Percentiles rank a stretch among this genome's conserved stretches.
Evolutionary conservation across 495 filamentous ascomycete species (phyloP).

Genomic region (Delitschia confertaspora): DNA sequence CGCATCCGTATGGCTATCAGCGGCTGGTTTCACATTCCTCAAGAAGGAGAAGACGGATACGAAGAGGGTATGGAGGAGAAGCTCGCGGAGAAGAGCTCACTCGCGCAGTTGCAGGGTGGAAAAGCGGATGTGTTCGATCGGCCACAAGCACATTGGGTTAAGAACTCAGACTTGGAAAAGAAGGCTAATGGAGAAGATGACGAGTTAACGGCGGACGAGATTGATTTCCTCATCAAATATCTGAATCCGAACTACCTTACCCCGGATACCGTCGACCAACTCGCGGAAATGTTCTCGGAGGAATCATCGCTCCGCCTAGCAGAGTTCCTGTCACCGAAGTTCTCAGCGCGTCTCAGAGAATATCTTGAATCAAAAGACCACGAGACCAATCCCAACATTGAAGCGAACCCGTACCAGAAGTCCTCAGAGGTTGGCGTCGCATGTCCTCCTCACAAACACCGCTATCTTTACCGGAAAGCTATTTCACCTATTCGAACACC

Average conservation of each 20-base stretch:
- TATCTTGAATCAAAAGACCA: slow-evolving; percentile 49
- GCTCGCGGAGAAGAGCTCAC: slow-evolving; percentile 75
- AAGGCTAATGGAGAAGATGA: slow-evolving; percentile 35
- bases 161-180: slow-evolving; percentile 38
- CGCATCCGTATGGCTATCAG: slow-evolving; percentile 94
- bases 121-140: slow-evolving; percentile 80
- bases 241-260: slow-evolving; percentile 86
- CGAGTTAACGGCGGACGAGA: slow-evolving; percentile 62
- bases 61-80: slow-evolving; percentile 80
- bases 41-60: slow-evolving; percentile 90
- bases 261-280: slow-evolving; percentile 78
- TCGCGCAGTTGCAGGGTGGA: slow-evolving; percentile 78
- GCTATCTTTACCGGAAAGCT: slow-evolving; percentile 70
- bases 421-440: slow-evolving; percentile 44
- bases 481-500: slow-evolving; percentile 11
- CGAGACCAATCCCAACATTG: slow-evolving; percentile 34
- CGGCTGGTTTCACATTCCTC: slow-evolving; percentile 99
- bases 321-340: slow-evolving; percentile 67
- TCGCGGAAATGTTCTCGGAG: slow-evolving; percentile 68
- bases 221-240: slow-evolving; percentile 82
- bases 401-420: slow-evolving; percentile 49
- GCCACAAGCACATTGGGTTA: slow-evolving; percentile 54
- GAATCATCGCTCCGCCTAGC: slow-evolving; percentile 74
- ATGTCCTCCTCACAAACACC: slow-evolving; percentile 87
- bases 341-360: slow-evolving; percentile 54